Evolutionary conservation across 2,329 filamentous ascomycete genomes (phyloP), one percentile per base, ranked within the genome.

Genomic region (Aspergillus luchuensis): DNA sequence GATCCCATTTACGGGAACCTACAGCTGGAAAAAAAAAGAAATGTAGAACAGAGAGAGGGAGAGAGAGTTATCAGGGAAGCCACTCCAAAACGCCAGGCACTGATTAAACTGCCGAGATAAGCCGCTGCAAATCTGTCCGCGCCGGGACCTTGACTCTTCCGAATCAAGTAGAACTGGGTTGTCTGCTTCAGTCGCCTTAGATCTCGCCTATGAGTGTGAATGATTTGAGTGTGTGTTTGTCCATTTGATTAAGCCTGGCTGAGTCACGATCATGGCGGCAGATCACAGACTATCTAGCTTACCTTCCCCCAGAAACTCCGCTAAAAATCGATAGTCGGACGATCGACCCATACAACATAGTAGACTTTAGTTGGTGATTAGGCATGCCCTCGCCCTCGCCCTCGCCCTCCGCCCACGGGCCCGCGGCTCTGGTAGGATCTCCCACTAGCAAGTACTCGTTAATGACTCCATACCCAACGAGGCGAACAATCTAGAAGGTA

Each of bases 281-380:
- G 30, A 43, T 45, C 52, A 39, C 52, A 45, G 8, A 36, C 49
- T 17, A 25, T 13, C 13, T 25, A 54, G 8, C 49, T n/a, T 10
- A 13, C 21, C n/a, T 15, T 17, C 15, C 47, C 47, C 47, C 25
- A 19, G 47, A 30, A 36, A 19, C 45, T 43, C 28, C 33, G 55
- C 50, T 60, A 49, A 61, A 55, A 62, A 41, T 54, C 62, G 52
- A 64, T 64, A 63, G 62, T 62, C 47, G 19, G 51, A 43, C 57
- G 59, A 62, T 62, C 59, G 49, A 63, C 59, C 56, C 53, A 63
- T 63, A 62, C 56, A 60, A 36, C 33, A 36, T 5, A 13, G 33
- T 36, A 36, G 33, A 36, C 33, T 36, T 36, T 36, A 36, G 33
- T 36, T 15, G 33, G 33, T 36, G 33, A 36, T 15, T 36, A 36